phyloP scores from a whole-genome alignment of 2,329 filamentous ascomycete species.

The Chaetomium sp. region DNA sequence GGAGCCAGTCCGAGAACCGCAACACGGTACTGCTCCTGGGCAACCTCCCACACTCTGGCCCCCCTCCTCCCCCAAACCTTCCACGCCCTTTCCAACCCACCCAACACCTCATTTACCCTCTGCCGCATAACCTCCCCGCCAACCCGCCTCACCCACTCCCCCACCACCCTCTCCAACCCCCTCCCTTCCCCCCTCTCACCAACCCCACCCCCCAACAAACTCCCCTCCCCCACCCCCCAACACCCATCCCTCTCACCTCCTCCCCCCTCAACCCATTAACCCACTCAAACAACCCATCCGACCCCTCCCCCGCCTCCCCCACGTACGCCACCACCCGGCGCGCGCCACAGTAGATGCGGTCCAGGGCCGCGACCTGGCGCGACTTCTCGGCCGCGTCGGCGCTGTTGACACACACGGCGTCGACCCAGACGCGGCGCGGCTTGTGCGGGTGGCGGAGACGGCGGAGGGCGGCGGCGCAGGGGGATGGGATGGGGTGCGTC shows the following conservation, averaged over 20 bases:
- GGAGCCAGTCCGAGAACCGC: not conserved
- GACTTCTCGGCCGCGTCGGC: not conserved
- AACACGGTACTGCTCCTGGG: not conserved
- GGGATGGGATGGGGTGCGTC: not conserved
- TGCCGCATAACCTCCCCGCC: not conserved
- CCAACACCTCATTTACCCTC: not conserved
- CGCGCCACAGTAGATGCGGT: conserved; percentile 5
- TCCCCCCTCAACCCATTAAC: conserved; percentile 7
- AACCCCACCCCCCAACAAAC: not conserved
- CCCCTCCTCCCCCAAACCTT: not conserved
- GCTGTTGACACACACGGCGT: conserved; percentile 6
- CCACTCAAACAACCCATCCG: conserved; percentile 19
- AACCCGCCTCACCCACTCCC: not conserved
- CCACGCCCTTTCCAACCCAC: not conserved
- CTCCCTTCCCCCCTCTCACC: not conserved
- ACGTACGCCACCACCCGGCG: conserved; percentile 17
- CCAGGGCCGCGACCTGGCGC: not conserved
- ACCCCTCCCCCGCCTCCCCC: not conserved
- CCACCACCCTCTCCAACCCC: not conserved
- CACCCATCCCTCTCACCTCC: not conserved
- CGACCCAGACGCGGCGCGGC: conserved; percentile 5
- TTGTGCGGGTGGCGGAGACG: not conserved
- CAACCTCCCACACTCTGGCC: not conserved
- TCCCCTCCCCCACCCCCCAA: not conserved
- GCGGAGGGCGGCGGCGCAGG: not conserved